Conservation (phyloP, 352 stramenopile genomes). For the Globisporangium rhizosaccharum region DNA sequence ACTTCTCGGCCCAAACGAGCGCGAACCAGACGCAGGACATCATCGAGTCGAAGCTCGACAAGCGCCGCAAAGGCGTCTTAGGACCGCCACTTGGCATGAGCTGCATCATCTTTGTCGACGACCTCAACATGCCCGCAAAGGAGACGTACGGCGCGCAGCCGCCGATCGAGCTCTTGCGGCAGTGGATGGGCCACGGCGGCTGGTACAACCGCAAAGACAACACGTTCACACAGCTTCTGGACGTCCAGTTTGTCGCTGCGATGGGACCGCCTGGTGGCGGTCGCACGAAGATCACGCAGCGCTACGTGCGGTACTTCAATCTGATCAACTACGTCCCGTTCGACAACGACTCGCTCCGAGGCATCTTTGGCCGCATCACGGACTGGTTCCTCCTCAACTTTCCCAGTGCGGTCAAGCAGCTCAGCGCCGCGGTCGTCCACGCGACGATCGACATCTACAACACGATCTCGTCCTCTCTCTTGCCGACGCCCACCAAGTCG, state of each 20-base stretch:
- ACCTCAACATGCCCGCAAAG: constrained; percentile 94
- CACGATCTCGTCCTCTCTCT: constrained; percentile 80
- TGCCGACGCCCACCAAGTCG: constrained; percentile 91
- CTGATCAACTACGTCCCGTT: constrained; percentile 93
- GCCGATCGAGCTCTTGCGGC: constrained; percentile 89
- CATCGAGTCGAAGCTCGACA: constrained; percentile 93
- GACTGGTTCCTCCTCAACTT: constrained; percentile 90
- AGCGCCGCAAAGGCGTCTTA: constrained; percentile 90
- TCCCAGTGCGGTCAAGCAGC: constrained; percentile 67
- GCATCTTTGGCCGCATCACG: constrained; percentile 87
- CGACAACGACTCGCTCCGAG: constrained; percentile 77
- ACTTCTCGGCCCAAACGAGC: constrained; percentile 91
- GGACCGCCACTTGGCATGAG: constrained; percentile 87
- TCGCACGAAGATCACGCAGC: constrained; percentile 89
- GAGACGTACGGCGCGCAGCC: constrained; percentile 92
- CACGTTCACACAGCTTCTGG: constrained; percentile 88
- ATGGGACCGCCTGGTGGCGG: constrained; percentile 92
- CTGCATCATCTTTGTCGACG: constrained; percentile 92
- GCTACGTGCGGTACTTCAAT: constrained; percentile 92
- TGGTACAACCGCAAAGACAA: constrained; percentile 95
- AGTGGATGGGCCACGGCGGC: constrained; percentile 92
- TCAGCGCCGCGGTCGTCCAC: constrained; percentile 60
- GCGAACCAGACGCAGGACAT: constrained; percentile 93
- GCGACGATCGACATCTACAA: constrained; percentile 93
- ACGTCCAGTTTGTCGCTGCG: constrained; percentile 90